A percentile compares a stretch with the other conserved stretches of the same genome.
Conservation (phyloP, 2,329 filamentous ascomycete species). For the Fusarium sp. region DNA sequence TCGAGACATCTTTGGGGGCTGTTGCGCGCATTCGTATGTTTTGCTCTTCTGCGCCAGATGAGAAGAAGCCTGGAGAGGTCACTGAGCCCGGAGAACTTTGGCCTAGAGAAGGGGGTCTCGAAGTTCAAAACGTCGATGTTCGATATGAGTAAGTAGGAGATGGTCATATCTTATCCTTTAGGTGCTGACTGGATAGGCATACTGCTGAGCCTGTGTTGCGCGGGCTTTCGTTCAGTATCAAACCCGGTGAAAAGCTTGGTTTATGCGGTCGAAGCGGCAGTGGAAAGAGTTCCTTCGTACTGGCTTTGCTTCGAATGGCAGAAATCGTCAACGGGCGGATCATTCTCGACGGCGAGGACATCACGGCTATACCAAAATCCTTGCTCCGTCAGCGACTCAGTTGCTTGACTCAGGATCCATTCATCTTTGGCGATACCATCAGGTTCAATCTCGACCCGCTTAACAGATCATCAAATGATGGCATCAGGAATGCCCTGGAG, state of each 20-base stretch:
- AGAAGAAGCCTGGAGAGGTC: constrained; percentile 33
- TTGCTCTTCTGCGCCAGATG: constrained; percentile 42
- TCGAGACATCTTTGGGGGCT: constrained; percentile 48
- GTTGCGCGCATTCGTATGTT: constrained; percentile 47
- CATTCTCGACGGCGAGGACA: constrained; percentile 58
- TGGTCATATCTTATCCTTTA: rapidly evolving
- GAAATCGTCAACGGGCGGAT: constrained; percentile 58
- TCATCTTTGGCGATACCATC: constrained; percentile 61
- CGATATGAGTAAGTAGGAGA: constrained; percentile 44
- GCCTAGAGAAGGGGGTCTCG: constrained; percentile 40
- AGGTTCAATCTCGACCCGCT: constrained; percentile 63
- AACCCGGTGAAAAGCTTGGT: constrained; percentile 52
- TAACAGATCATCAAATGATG: constrained; percentile 51
- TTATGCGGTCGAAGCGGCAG: constrained; percentile 60
- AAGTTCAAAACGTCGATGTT: constrained; percentile 41
- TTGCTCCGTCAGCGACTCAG: constrained; percentile 52
- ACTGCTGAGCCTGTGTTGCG: constrained; percentile 45
- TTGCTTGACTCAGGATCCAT: constrained; percentile 63
- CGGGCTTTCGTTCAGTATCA: constrained; percentile 48
- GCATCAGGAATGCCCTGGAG: constrained; percentile 57
- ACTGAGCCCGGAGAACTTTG: constrained; percentile 29
- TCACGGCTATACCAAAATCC: constrained; percentile 42
- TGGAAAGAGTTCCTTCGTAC: constrained; percentile 54
- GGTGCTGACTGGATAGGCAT: constrained; percentile 33
- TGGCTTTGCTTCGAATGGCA: constrained; percentile 60